A percentile compares a stretch with the other conserved stretches of the same genome.
Conservation (phyloP, 805 yeast species). For the Phaffomyces thermotolerans region DNA sequence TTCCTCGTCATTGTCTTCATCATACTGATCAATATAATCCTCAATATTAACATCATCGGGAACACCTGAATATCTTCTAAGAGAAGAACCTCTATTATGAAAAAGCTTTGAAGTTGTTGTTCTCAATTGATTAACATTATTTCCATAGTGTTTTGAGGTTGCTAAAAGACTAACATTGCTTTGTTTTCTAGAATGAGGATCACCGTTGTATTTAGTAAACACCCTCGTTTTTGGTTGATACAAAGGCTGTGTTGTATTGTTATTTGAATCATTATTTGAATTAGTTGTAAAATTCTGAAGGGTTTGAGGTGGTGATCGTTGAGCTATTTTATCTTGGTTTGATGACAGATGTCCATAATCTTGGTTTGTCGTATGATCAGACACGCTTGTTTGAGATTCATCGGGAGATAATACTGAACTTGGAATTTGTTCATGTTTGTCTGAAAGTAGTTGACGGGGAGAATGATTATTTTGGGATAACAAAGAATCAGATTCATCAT, state of each 20-base stretch:
- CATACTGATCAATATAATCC: conserved; percentile 36
- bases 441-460: not conserved
- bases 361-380: not conserved
- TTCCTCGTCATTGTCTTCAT: conserved; percentile 28
- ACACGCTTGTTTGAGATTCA: conserved; percentile 5
- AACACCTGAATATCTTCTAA: conserved; percentile 65
- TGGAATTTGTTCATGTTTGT: not conserved
- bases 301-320: not conserved
- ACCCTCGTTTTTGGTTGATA: conserved; percentile 8
- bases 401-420: not conserved
- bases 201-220: conserved; percentile 19
- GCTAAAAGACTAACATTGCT: conserved; percentile 10
- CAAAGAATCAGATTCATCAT: conserved; percentile 6
- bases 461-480: conserved; percentile 1
- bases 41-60: conserved; percentile 50
- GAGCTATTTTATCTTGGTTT: not conserved
- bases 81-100: conserved; percentile 65
- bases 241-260: not conserved
- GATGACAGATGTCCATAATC: not conserved
- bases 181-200: conserved; percentile 10
- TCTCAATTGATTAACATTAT: conserved; percentile 32
- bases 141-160: not conserved
- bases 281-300: not conserved
- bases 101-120: conserved; percentile 70
- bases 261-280: not conserved